Conservation (phyloP, 306 rosid species). For the Cucumis melo region DNA sequence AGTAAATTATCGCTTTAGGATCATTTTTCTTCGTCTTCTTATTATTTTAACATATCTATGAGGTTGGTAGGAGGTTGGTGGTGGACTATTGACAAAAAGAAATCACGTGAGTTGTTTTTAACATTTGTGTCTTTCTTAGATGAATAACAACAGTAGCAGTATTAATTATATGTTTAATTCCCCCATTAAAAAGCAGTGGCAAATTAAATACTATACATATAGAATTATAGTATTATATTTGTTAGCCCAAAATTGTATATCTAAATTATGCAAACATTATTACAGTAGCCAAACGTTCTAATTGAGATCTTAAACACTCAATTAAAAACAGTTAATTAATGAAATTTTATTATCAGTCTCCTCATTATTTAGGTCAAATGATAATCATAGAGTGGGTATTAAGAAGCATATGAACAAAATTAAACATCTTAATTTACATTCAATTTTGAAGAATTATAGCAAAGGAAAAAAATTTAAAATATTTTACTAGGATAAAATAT, state of each 20-base stretch:
- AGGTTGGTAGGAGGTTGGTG: neutral
- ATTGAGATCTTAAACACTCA: neutral
- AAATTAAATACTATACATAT: neutral
- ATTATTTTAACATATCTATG: too few species aligned
- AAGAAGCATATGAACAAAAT: too few species aligned
- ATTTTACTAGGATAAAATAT: too few species aligned
- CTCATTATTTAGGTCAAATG: neutral
- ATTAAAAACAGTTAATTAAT: neutral
- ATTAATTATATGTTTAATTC: neutral
- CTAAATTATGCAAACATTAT: neutral
- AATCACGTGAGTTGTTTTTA: neutral
- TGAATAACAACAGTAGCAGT: neutral
- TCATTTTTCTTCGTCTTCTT: too few species aligned
- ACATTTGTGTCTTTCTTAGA: neutral
- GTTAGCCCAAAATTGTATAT: neutral
- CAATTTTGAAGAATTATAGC: too few species aligned
- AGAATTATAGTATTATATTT: neutral
- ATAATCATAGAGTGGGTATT: neutral
- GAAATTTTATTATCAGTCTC: neutral
- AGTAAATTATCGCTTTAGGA: too few species aligned
- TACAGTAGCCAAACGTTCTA: neutral
- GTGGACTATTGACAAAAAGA: neutral
- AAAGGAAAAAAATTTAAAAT: too few species aligned
- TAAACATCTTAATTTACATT: neutral
- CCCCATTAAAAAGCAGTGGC: neutral